Evolutionary conservation across 805 yeast genomes (phyloP).

Genomic region (Candida nitratophila): DNA sequence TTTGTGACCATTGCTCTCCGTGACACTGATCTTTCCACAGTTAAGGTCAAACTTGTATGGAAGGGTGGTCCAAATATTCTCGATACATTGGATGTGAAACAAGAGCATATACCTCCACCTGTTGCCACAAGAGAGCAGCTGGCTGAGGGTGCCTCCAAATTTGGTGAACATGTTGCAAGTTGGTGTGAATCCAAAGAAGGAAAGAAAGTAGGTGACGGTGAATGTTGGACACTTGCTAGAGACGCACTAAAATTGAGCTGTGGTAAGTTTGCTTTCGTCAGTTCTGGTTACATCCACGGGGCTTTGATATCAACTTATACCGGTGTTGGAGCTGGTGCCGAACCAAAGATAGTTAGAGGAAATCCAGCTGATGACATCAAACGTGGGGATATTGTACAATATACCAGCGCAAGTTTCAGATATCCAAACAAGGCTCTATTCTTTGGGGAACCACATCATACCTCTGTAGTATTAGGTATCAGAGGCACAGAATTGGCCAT

Average conservation of each 20-base stretch:
- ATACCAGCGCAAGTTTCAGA: conserved; percentile 32
- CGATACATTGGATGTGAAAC: conserved; percentile 21
- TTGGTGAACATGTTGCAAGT: conserved; percentile 46
- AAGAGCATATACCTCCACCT: conserved; percentile 38
- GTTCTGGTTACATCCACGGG: conserved; percentile 42
- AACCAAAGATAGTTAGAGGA: conserved; percentile 13
- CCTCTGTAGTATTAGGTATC: conserved; percentile 32
- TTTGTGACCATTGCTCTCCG: conserved; percentile 31
- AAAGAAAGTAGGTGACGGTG: conserved; percentile 45
- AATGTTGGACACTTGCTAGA: conserved; percentile 56
- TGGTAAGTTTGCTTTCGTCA: conserved; percentile 51
- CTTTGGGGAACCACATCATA: conserved; percentile 50
- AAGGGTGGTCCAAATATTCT: conserved; percentile 17
- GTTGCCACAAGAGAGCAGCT: conserved; percentile 27
- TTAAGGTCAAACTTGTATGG: conserved; percentile 34
- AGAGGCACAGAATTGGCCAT: conserved; percentile 25
- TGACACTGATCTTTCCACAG: conserved; percentile 35
- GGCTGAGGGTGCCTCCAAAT: conserved; percentile 27
- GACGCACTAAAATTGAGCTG: conserved; percentile 48
- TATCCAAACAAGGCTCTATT: conserved; percentile 27
- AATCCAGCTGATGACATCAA: conserved; percentile 33
- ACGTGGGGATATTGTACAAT: conserved; percentile 54
- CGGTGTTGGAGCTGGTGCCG: conserved; percentile 8
- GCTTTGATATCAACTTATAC: conserved; percentile 18
- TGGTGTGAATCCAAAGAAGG: conserved; percentile 48